phyloP scores from a whole-genome alignment of 352 stramenopile genomes.

The Globisporangium splendens region DNA sequence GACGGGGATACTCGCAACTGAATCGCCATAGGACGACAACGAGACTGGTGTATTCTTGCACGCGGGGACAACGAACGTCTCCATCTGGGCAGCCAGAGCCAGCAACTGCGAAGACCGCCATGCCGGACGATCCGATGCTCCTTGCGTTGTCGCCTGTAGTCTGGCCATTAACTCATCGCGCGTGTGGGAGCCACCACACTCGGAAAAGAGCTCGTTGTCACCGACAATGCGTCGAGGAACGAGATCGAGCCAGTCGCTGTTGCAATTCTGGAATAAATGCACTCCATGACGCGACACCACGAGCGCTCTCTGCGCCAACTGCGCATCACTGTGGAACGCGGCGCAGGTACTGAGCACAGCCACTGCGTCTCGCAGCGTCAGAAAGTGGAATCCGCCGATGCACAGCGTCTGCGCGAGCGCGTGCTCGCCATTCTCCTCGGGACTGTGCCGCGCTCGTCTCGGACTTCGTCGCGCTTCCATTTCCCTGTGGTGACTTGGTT shows the following conservation, averaged over 20 bases:
- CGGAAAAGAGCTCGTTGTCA: neutral
- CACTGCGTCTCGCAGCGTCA: conserved; percentile 1
- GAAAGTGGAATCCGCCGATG: conserved; percentile 1
- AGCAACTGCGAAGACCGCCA: neutral
- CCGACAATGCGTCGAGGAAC: conserved; percentile 2
- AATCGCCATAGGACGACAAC: conserved; percentile 5
- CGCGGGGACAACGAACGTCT: conserved; percentile 4
- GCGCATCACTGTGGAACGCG: neutral
- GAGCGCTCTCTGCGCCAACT: neutral
- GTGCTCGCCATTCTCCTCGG: neutral
- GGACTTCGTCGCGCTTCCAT: neutral
- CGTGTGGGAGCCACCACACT: neutral
- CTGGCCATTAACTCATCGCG: neutral
- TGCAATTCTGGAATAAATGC: conserved; percentile 5
- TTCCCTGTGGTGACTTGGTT: no score
- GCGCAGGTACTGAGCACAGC: neutral
- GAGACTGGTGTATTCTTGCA: neutral
- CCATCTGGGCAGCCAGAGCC: neutral
- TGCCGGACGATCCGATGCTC: no score
- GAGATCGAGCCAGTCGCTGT: conserved; percentile 6
- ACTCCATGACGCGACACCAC: neutral
- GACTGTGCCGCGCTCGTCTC: neutral
- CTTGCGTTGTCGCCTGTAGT: neutral
- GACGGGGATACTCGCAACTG: conserved; percentile 3
- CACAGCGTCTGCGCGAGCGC: neutral